Percentiles rank a stretch among this genome's conserved stretches.
phyloP scores from a whole-genome alignment of 1,139 yeast genomes.

The Yamadazyma friedrichii region DNA sequence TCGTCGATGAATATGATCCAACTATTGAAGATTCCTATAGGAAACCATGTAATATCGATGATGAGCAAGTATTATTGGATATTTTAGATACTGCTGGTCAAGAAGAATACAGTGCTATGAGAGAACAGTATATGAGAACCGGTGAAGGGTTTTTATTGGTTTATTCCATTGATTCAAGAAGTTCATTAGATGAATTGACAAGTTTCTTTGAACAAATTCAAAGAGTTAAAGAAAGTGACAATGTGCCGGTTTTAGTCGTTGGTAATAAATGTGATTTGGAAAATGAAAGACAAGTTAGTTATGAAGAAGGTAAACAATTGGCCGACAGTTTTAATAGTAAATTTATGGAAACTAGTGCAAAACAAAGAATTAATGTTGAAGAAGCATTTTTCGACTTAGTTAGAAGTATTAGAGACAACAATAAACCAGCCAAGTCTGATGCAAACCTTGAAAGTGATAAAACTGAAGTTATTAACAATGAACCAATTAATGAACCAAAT shows the following conservation, averaged over 20 bases:
- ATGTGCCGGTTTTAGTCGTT: constrained; percentile 70
- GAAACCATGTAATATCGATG: constrained; percentile 54
- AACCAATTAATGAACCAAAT: constrained; percentile 9
- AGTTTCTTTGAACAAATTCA: constrained; percentile 81
- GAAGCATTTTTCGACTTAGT: constrained; percentile 83
- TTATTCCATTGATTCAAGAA: constrained; percentile 77
- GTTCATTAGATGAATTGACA: constrained; percentile 75
- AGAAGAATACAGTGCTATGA: constrained; percentile 94
- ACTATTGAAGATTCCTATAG: constrained; percentile 84
- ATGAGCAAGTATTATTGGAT: constrained; percentile 54
- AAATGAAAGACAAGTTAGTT: constrained; percentile 77
- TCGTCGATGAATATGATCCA: constrained; percentile 96
- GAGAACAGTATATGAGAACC: constrained; percentile 91
- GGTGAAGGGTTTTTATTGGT: constrained; percentile 89
- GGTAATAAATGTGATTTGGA: constrained; percentile 64
- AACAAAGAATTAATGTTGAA: constrained; percentile 90
- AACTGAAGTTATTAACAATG: constrained; percentile 8
- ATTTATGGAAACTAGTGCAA: constrained; percentile 91
- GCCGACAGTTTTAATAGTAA: constrained; percentile 76
- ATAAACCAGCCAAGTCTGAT: constrained; percentile 10
- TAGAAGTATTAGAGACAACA: constrained; percentile 46
- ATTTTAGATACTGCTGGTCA: constrained; percentile 98
- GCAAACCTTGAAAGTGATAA: constrained; percentile 8
- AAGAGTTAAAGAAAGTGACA: constrained; percentile 77
- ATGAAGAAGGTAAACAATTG: constrained; percentile 77